These are phyloP conservation scores for Backusella mclennaniae DNA, from an alignment of 192 early-diverging fungal genomes.

Conservation along the genomic window DNA sequence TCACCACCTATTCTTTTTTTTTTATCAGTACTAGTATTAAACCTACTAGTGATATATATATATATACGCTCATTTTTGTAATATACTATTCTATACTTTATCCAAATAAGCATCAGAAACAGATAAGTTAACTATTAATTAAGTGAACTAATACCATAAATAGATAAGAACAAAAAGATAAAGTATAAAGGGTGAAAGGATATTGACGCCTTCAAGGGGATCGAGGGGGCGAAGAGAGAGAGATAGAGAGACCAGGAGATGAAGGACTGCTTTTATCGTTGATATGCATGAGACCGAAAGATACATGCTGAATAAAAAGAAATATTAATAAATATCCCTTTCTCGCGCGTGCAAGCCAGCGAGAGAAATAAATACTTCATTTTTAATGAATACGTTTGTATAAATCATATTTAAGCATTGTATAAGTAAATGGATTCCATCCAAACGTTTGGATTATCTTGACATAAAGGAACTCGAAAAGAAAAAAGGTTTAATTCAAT, in stretches of 20 bases:
- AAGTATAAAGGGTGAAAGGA: not conserved
- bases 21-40: not conserved
- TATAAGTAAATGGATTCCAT: not conserved
- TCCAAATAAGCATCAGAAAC: not conserved
- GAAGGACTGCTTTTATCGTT: not conserved
- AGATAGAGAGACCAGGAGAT: not conserved
- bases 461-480: not conserved
- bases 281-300: not conserved
- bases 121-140: not conserved
- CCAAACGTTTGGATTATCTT: not conserved
- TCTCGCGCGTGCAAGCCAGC: not conserved
- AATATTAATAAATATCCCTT: not conserved
- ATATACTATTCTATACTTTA: not conserved
- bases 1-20: not conserved
- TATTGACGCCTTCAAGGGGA: not conserved
- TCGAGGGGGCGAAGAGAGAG: not conserved
- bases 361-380: not conserved
- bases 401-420: not conserved
- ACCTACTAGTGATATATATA: not conserved
- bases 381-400: not conserved
- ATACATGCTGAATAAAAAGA: not conserved
- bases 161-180: not conserved
- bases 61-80: not conserved
- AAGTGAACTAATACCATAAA: not conserved
- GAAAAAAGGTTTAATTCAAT: not conserved